These are phyloP conservation scores for Stentor coeruleus DNA, from an alignment of 73 alveolate species.

Conservation along the genomic window DNA sequence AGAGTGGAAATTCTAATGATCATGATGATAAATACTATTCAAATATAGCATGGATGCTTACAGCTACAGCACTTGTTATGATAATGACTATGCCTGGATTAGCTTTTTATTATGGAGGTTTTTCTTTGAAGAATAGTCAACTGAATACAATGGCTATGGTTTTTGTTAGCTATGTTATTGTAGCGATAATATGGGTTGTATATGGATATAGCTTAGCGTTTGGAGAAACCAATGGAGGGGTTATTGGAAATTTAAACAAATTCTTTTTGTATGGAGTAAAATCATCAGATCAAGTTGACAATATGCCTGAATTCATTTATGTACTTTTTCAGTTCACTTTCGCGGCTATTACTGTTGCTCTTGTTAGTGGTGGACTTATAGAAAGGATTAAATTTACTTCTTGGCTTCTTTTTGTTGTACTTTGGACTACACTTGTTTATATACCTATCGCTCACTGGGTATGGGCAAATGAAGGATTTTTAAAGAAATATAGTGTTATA, in stretches of 20 bases:
- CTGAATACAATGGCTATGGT: neutral
- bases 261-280: neutral
- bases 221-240: neutral
- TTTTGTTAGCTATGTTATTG: neutral
- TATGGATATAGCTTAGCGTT: neutral
- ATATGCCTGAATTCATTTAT: neutral
- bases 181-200: neutral
- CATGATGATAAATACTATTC: no score
- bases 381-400: neutral
- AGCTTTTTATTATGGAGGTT: neutral
- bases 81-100: neutral
- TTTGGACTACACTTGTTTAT: neutral
- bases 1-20: no score
- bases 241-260: neutral
- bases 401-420: neutral
- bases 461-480: neutral
- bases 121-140: neutral
- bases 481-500: neutral
- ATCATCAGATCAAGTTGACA: neutral
- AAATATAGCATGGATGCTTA: neutral
- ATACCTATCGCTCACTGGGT: constrained; percentile 2
- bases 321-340: neutral
- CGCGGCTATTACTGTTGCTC: neutral
- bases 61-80: neutral
- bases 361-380: neutral